Evolutionary conservation across 345 rosid species (phyloP).

Genomic region (Eucalyptus globulus): DNA sequence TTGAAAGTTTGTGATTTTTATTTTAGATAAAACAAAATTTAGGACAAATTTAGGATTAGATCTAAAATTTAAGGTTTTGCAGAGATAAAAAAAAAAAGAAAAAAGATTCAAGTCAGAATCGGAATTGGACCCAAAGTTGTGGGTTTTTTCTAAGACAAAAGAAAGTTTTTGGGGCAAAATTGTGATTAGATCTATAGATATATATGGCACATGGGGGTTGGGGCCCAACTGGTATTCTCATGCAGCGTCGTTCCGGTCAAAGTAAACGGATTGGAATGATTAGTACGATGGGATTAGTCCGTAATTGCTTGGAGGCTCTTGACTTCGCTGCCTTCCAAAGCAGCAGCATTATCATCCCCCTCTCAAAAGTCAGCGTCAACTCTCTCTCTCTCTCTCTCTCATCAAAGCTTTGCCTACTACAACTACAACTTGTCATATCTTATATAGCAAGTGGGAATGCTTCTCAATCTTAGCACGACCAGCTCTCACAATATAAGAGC

Average conservation of each 20-base stretch:
- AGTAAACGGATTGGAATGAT: neutral
- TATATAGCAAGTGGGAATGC: neutral
- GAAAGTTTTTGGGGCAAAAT: no score
- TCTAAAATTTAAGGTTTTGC: no score
- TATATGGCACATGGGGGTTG: neutral
- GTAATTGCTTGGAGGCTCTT: neutral
- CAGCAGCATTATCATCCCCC: neutral
- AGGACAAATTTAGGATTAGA: rapidly evolving
- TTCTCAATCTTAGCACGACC: neutral
- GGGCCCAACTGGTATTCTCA: neutral
- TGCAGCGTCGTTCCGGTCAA: neutral
- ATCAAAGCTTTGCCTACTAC: neutral
- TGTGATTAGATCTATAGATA: no score
- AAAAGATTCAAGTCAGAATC: rapidly evolving
- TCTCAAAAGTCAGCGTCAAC: neutral
- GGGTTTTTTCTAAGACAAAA: no score
- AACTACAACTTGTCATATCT: neutral
- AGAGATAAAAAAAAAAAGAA: no score
- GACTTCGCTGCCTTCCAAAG: neutral
- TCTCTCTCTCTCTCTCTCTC: neutral
- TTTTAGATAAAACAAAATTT: no score
- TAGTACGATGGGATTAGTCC: neutral
- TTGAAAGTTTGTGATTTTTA: no score
- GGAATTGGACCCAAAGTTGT: no score
- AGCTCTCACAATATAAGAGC: neutral